These are phyloP conservation scores for Saccharomycopsis fibuligera DNA, from an alignment of 805 yeast genomes.

Conservation along the genomic window DNA sequence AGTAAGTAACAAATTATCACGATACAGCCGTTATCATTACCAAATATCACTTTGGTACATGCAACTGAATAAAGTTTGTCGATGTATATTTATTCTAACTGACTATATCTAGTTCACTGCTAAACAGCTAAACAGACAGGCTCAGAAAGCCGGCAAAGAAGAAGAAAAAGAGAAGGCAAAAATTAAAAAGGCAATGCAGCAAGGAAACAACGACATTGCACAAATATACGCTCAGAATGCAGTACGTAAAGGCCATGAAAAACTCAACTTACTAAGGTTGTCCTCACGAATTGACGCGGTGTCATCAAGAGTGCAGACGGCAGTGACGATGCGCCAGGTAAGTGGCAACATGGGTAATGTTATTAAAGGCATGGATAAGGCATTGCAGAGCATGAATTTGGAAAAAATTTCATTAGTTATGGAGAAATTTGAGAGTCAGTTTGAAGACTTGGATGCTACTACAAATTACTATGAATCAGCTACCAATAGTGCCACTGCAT, in stretches of 20 bases:
- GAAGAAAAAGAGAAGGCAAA: constrained; percentile 81
- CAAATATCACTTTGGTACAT: no score
- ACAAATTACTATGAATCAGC: constrained; percentile 90
- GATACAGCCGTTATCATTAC: no score
- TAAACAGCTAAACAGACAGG: constrained; percentile 85
- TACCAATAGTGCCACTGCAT: constrained; percentile 81
- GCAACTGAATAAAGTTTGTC: no score
- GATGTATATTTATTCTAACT: no score
- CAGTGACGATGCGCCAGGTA: constrained; percentile 94
- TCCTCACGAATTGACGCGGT: constrained; percentile 94
- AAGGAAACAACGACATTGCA: constrained; percentile 89
- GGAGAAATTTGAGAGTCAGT: constrained; percentile 96
- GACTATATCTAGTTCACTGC: constrained; percentile 80
- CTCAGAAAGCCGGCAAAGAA: constrained; percentile 85
- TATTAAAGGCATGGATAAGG: constrained; percentile 93
- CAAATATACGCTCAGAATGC: constrained; percentile 93
- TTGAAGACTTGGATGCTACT: constrained; percentile 91
- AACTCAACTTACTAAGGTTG: constrained; percentile 70
- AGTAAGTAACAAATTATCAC: no score
- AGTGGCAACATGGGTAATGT: constrained; percentile 92
- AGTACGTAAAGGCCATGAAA: constrained; percentile 82
- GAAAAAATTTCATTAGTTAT: constrained; percentile 89
- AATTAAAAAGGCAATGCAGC: constrained; percentile 79
- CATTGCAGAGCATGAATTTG: constrained; percentile 90
- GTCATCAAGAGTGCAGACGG: constrained; percentile 92